phyloP scores from a whole-genome alignment of 106 monocot species.

The Allium cepa region DNA sequence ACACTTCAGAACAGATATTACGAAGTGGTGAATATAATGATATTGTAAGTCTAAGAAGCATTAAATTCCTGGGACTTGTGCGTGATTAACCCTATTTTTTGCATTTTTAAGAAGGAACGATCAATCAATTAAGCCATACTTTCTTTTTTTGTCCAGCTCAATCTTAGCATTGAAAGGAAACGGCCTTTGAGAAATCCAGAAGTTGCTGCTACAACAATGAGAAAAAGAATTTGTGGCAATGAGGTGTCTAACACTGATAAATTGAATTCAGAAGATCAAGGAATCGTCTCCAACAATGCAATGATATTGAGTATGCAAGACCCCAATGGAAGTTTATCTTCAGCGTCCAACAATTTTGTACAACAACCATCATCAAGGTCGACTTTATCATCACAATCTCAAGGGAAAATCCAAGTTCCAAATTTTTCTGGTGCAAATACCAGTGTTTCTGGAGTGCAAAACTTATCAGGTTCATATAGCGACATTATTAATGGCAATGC shows the following conservation, averaged over 20 bases:
- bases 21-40: no score
- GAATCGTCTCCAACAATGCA: conserved; percentile 20
- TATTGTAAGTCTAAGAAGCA: no score
- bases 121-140: no score
- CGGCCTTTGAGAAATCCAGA: conserved; percentile 42
- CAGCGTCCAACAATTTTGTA: conserved; percentile 23
- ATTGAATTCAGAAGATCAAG: conserved; percentile 18
- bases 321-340: conserved; percentile 19
- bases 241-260: conserved; percentile 29
- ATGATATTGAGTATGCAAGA: conserved; percentile 20
- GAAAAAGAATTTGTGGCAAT: conserved; percentile 74
- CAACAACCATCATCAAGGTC: conserved; percentile 33
- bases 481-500: conserved; percentile 21
- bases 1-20: no score
- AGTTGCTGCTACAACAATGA: conserved; percentile 37
- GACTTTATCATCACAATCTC: conserved; percentile 32
- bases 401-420: conserved; percentile 26
- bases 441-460: conserved; percentile 38
- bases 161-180: conserved; percentile 64
- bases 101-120: no score
- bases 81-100: no score
- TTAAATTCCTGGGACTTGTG: no score
- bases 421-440: conserved; percentile 19
- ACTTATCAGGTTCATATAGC: conserved; percentile 26
- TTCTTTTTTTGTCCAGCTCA: conserved; percentile 27